Evolutionary conservation across 352 stramenopile genomes (phyloP).

Genomic region (Phytophthora uliginosa): DNA sequence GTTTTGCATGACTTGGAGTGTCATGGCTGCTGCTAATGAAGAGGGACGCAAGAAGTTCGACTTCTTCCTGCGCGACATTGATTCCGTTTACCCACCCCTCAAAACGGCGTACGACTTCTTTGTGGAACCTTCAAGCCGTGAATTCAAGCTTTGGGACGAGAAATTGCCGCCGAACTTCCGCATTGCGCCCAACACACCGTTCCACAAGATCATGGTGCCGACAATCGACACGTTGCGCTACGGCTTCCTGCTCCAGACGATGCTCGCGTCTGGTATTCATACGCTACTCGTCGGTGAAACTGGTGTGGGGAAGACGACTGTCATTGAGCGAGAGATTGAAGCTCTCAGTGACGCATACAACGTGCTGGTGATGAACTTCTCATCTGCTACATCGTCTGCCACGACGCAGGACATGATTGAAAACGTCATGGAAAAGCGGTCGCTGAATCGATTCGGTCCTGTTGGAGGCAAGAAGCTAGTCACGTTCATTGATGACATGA

Average conservation of each 20-base stretch:
- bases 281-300: conserved; percentile 92
- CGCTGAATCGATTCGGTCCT: conserved; percentile 90
- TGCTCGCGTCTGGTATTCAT: conserved; percentile 80
- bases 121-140: conserved; percentile 79
- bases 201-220: conserved; percentile 91
- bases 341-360: conserved; percentile 83
- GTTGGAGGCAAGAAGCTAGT: conserved; percentile 90
- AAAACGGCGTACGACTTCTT: conserved; percentile 96
- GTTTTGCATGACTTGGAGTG: conserved; percentile 89
- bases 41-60: conserved; percentile 88
- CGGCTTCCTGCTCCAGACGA: conserved; percentile 83
- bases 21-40: conserved; percentile 89
- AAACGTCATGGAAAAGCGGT: conserved; percentile 92
- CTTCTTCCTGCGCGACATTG: conserved; percentile 92
- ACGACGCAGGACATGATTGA: conserved; percentile 94
- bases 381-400: conserved; percentile 87
- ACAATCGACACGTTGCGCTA: conserved; percentile 90
- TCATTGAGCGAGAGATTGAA: conserved; percentile 88
- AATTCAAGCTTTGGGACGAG: conserved; percentile 91
- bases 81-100: conserved; percentile 92
- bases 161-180: conserved; percentile 83
- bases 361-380: conserved; percentile 91
- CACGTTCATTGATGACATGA: conserved; percentile 95
- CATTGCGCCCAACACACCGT: conserved; percentile 75
- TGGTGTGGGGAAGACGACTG: conserved; percentile 91